phyloP scores from a whole-genome alignment of 345 rosid species.

The Salix dunnii region DNA sequence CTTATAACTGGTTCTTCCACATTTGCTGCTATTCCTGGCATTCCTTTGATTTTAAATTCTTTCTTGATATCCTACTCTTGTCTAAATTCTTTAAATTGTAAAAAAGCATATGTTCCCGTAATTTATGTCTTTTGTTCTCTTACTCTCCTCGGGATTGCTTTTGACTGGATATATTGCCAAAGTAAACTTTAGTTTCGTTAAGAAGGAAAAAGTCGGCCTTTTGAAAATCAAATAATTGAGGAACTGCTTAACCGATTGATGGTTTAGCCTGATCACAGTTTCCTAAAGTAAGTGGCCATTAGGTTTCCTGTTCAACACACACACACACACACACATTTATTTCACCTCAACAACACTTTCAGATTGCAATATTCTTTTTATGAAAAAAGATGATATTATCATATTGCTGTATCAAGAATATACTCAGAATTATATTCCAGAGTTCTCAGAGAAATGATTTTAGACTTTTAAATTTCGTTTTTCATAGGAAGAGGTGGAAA shows the following conservation, averaged over 20 bases:
- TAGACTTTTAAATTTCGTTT: slow-evolving; percentile 12
- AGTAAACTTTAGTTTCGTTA: background rate
- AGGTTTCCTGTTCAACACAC: background rate
- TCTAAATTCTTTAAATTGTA: background rate
- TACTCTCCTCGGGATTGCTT: background rate
- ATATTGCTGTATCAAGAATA: background rate
- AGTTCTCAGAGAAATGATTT: background rate
- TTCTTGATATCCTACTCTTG: background rate
- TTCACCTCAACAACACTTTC: background rate
- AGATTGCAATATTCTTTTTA: background rate
- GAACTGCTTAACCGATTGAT: background rate
- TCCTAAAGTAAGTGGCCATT: background rate
- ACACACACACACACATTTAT: background rate
- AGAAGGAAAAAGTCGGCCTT: background rate
- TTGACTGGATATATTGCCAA: background rate
- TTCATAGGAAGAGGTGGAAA: slow-evolving; percentile 62
- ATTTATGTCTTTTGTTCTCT: background rate
- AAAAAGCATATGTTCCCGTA: background rate
- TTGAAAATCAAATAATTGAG: background rate
- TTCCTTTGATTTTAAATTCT: background rate
- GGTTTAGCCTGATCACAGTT: background rate
- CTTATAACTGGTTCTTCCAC: too few relatives aligned
- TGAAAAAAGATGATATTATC: background rate
- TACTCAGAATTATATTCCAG: background rate
- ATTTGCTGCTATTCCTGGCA: too few relatives aligned